These are phyloP conservation scores for Komagataella ulmi DNA, from an alignment of 805 yeast genomes.

Conservation along the genomic window DNA sequence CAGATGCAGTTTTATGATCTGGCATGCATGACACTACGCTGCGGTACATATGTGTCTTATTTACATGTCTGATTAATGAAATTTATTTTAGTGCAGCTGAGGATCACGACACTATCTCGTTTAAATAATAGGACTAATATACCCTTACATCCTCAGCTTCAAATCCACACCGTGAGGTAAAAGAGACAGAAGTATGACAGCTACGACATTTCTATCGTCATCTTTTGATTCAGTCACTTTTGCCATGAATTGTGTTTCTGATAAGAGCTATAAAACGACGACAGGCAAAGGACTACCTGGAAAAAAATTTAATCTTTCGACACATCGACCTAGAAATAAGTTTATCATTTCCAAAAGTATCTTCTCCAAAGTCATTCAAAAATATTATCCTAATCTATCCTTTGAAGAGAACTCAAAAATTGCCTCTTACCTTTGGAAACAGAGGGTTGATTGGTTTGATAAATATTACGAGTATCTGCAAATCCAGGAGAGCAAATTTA, in stretches of 20 bases:
- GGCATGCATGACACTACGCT: not conserved
- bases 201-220: not conserved
- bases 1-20: too few species aligned
- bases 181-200: not conserved
- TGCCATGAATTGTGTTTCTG: not conserved
- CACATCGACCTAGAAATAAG: slow-evolving; percentile 4
- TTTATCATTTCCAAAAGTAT: slow-evolving; percentile 5
- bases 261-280: not conserved
- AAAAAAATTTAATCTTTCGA: not conserved
- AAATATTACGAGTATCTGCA: not conserved
- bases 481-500: not conserved
- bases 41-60: not conserved
- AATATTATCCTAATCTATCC: not conserved
- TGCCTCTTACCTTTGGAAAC: not conserved
- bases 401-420: not conserved
- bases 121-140: too few species aligned
- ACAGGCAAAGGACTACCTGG: not conserved
- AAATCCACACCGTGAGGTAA: too few species aligned
- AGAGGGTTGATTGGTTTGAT: not conserved
- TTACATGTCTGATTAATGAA: not conserved
- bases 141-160: too few species aligned
- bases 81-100: not conserved
- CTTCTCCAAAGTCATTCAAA: not conserved
- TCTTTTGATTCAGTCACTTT: not conserved
- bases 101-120: not conserved